phyloP scores from a whole-genome alignment of 2,329 filamentous ascomycete genomes.

The Epichloe baconii region DNA sequence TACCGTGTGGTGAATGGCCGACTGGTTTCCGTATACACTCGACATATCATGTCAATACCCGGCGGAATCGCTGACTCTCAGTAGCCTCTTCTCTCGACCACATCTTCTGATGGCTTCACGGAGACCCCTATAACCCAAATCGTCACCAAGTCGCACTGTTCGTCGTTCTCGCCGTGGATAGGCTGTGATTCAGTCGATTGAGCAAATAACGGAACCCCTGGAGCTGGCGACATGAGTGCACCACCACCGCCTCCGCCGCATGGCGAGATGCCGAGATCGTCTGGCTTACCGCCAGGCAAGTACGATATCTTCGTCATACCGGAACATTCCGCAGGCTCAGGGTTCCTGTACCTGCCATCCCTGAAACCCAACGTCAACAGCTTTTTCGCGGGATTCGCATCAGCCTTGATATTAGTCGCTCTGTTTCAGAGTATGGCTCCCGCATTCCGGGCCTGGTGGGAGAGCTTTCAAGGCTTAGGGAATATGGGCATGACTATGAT shows the following conservation, averaged over 20 bases:
- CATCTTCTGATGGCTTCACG: conserved; percentile 17
- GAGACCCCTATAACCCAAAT: conserved; percentile 13
- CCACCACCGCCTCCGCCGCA: conserved; percentile 80
- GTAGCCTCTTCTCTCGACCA: background rate
- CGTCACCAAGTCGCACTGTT: background rate
- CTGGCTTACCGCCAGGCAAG: conserved; percentile 70
- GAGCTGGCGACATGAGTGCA: conserved; percentile 31
- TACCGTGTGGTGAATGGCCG: background rate
- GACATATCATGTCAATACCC: background rate
- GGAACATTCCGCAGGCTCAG: conserved; percentile 74
- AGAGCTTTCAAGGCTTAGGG: conserved; percentile 55
- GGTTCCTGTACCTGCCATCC: conserved; percentile 90
- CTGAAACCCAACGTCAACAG: conserved; percentile 76
- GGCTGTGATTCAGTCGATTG: background rate
- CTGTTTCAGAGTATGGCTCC: conserved; percentile 65
- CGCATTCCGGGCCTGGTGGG: conserved; percentile 60
- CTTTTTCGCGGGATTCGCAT: conserved; percentile 76
- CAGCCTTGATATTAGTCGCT: conserved; percentile 58
- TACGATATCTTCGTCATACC: conserved; percentile 98
- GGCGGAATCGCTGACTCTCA: conserved; percentile 4
- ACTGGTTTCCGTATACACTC: background rate
- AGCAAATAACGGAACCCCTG: background rate
- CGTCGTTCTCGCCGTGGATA: background rate
- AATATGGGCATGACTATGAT: conserved; percentile 62
- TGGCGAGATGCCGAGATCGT: conserved; percentile 59